A percentile compares a stretch with the other conserved stretches of the same genome.
These are phyloP conservation scores for Euphrasia confusa DNA, from an alignment of 257 asterid genomes.

Conservation along the genomic window DNA sequence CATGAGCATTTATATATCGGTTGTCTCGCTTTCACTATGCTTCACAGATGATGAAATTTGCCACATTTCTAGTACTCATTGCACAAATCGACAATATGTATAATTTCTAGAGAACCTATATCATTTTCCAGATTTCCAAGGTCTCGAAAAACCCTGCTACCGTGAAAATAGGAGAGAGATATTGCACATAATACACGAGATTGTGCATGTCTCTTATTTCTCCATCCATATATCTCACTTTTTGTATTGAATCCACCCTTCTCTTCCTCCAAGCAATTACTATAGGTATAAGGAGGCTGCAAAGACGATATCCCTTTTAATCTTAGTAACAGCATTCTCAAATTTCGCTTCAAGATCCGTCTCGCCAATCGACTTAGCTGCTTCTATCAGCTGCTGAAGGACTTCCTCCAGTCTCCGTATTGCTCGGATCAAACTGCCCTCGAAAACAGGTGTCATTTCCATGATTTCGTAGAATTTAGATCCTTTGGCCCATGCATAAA, in stretches of 20 bases:
- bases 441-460: constrained; percentile 94
- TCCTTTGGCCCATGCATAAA: constrained; percentile 90
- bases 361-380: constrained; percentile 90
- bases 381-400: constrained; percentile 89
- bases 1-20: neutral
- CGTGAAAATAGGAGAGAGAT: neutral
- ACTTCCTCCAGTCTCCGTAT: constrained; percentile 95
- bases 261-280: constrained; percentile 16
- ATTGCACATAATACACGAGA: too few species aligned
- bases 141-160: neutral
- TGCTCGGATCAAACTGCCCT: constrained; percentile 96
- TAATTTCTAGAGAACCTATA: too few species aligned
- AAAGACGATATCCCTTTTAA: constrained; percentile 96
- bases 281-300: constrained; percentile 93
- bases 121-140: neutral
- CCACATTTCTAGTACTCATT: neutral
- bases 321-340: constrained; percentile 84
- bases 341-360: constrained; percentile 75
- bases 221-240: neutral
- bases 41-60: neutral
- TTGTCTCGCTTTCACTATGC: neutral
- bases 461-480: constrained; percentile 85
- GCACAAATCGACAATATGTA: too few species aligned
- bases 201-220: neutral
- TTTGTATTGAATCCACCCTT: neutral